Base-by-base conservation (phyloP, 495 filamentous ascomycete genomes). In the Evernia prunastri region DNA sequence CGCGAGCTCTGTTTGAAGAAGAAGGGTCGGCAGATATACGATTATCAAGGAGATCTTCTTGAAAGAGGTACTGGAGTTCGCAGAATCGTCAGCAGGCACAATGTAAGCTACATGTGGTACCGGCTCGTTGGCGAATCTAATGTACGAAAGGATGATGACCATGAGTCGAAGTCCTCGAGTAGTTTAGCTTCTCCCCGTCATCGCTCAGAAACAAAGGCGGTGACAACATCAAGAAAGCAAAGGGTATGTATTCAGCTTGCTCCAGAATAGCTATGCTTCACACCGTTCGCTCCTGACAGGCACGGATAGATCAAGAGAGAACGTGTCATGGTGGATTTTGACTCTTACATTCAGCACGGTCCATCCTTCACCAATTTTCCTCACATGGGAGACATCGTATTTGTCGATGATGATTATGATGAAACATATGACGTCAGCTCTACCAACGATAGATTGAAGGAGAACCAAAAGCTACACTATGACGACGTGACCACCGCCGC, bases 321-420 rank as follows among this genome's bases (percentile, higher is more conserved):
- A n/a, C 43, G 43, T 23, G 67, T 69, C 20, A 69, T 69, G 64
- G 60, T 69, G 27, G 67, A 69, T 40, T 69, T 66, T 29, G 4
- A 20, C 56, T 69, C 67, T 1, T 69, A 66, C 56, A 47, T 54
- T 23, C 63, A 59, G 20, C 63, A 69, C 43, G 67, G 59, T 17
- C 56, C 47, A 47, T 10, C 3, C 4, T 23, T 49, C 18, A 25
- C 29, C 13, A 59, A 59, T 18, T 45, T n/a, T 11, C 43, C 43
- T n/a, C 43, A 17, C 18, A 62, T 66, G 18, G 67, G 67, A 10
- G 29, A 37, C 31, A 5, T 57, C 1, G 25, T 23, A 4, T 39
- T 43, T 36, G 4, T 45, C 7, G 61, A 63, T 1, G 37, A 57
- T 10, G 36, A 59, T 8, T 56, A 59, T 9, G 43, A 45, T 10